Conservation (phyloP, 495 filamentous ascomycete genomes). For the Xylaria scruposa region DNA sequence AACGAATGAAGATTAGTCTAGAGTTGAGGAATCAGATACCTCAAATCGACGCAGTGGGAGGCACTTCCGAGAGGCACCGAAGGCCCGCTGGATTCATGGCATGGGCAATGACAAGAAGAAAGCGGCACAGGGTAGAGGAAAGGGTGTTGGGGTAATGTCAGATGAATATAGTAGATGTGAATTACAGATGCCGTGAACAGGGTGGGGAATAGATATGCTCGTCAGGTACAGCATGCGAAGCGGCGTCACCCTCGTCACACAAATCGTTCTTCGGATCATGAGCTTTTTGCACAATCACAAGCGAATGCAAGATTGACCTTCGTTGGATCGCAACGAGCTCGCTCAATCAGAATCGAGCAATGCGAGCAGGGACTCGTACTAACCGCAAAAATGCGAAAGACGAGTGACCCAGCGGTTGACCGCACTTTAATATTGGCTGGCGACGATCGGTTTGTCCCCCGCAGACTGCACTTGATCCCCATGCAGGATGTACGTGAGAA, state of each 20-base stretch:
- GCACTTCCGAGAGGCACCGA: conserved; percentile 35
- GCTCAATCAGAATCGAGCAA: conserved; percentile 38
- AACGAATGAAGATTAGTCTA: conserved; percentile 4
- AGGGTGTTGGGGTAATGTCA: conserved; percentile 30
- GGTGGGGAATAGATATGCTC: conserved; percentile 25
- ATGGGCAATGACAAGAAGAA: conserved; percentile 30
- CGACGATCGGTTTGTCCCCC: conserved; percentile 32
- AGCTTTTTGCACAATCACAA: conserved; percentile 18
- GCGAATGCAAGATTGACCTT: conserved; percentile 30
- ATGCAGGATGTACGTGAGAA: conserved; percentile 36
- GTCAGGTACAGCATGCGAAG: conserved; percentile 11
- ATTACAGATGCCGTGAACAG: conserved; percentile 20
- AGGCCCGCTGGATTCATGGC: conserved; percentile 37
- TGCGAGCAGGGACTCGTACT: conserved; percentile 32
- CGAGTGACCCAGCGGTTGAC: conserved; percentile 49
- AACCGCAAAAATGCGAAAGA: conserved; percentile 36
- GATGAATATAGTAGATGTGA: conserved; percentile 31
- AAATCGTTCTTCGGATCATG: conserved; percentile 10
- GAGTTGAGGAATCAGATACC: conserved; percentile 54
- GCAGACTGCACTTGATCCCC: conserved; percentile 28
- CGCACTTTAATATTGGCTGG: conserved; percentile 58
- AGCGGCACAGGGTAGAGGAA: conserved; percentile 22
- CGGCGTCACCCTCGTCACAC: conserved; percentile 24
- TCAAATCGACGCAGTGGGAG: conserved; percentile 44
- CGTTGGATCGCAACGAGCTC: conserved; percentile 37